These are phyloP conservation scores for Colletotrichum chrysophilum DNA, from an alignment of 2,329 filamentous ascomycete species.

Conservation along the genomic window DNA sequence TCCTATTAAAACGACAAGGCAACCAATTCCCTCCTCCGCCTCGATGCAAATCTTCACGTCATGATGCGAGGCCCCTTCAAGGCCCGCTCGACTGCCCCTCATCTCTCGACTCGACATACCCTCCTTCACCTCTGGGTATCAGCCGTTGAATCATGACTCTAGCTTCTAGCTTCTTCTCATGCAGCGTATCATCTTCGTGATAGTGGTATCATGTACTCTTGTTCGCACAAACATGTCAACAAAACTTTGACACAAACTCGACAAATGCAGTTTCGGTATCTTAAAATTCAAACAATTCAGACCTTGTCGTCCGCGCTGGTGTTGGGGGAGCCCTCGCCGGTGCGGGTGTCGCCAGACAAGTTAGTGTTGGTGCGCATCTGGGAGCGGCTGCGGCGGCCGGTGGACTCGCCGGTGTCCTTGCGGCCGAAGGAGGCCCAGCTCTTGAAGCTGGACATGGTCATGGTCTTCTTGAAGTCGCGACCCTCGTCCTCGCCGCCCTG, in stretches of 20 bases:
- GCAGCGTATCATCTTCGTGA: slow-evolving; percentile 3
- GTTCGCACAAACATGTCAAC: background rate
- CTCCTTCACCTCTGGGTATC: background rate
- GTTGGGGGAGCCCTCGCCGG: slow-evolving; percentile 10
- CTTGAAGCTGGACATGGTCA: slow-evolving; percentile 59
- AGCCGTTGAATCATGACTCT: background rate
- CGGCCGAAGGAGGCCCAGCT: slow-evolving; percentile 49
- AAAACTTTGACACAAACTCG: background rate
- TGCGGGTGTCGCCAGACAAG: slow-evolving; percentile 21
- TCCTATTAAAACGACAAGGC: background rate
- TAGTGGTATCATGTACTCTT: slow-evolving; percentile 19
- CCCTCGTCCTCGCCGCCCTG: slow-evolving; percentile 53
- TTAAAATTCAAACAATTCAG: background rate
- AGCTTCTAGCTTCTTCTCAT: background rate
- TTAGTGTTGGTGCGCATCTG: slow-evolving; percentile 19
- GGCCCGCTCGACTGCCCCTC: background rate
- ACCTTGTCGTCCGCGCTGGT: slow-evolving; percentile 16
- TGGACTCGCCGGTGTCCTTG: slow-evolving; percentile 44
- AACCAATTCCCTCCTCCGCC: background rate
- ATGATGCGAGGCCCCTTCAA: background rate
- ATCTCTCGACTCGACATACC: background rate
- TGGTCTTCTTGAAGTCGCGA: slow-evolving; percentile 47
- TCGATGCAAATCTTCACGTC: background rate
- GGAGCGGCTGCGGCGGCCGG: slow-evolving; percentile 13
- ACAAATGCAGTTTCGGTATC: background rate